Evolutionary conservation across 1,284 basidiomycete genomes (phyloP), one percentile per base, ranked within the genome.

Genomic region (Marasmius tenuissimus): DNA sequence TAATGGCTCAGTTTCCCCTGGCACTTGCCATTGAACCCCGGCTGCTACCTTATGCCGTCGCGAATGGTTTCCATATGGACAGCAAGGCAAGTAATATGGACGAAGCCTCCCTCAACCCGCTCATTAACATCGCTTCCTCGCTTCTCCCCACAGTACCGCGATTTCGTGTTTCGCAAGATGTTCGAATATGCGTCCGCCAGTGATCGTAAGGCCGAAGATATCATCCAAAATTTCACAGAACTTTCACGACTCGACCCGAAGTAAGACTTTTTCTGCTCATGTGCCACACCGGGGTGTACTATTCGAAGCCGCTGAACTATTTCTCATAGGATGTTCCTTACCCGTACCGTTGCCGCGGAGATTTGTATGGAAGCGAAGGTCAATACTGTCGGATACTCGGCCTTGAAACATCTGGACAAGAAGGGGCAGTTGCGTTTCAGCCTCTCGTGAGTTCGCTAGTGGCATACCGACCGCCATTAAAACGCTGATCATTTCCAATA

Each of bases 131-230:
- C 45, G 58, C 61, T 62, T 42, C 57, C 57, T 61, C n/a, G 49
- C 40, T 33, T 48, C 38, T 35, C 45, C 51, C 60, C 33, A 27
- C 66, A 91, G 89, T 90, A 92, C 70, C 88, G 89, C 53, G 86
- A 92, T 70, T 92, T 91, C 67, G 85, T 92, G 11, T 91, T 91
- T 70, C 87, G 89, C 59, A 90, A 90, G 72, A 91, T 92, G 84
- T 91, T 92, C 66, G 89, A 91, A 73, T 83, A 82, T 47, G 70
- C 81, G 16, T 72, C 78, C 7, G 73, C 80, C 42, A 81, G 78
- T 60, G 83, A 84, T 40, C 78, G 79, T 49, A 79, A 81, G 54
- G 75, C 81, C n/a, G 80, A 86, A 55, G 86, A 89, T 61, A 87
- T 91, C 60, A 80, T 84, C 14, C 75, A 79, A 33, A 89, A 90